Base-by-base conservation (phyloP, 78 protist species). In the Speleostelium caveatum region DNA sequence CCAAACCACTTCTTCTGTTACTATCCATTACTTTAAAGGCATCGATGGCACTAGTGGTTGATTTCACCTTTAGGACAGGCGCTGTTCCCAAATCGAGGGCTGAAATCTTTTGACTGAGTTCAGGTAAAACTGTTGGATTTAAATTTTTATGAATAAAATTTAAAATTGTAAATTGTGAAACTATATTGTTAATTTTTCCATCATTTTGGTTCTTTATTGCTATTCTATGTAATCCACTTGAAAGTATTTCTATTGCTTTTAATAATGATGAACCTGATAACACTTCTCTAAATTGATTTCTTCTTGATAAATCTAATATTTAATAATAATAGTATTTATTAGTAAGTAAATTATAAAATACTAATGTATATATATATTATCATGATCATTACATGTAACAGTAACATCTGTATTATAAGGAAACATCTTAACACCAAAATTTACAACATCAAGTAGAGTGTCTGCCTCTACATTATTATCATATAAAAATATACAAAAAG, bases 341-440 rank as follows among this genome's bases (percentile, higher is more conserved):
- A 62, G 3, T 65, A 28, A 65, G 7, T 65, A 56, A 14, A 26
- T 33, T 3, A 51, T 19, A 12, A 33, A 19, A 33, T 28, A 3
- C 32, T 41, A 6, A 4, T 3, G 45, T 14, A 7, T n/a, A 7
- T 30, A 7, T 7, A 4, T 14, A 49, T 22, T 32, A 42, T 16
- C 22, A 17, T 49, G 4, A 49, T 51, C n/a, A 72, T 26, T 59
- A 83, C 89, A 83, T 17, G 74, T 83, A 38, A 83, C 62, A 49
- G 74, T 58, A 38, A 83, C 89, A 61, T 83, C 89, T 28, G 62
- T 26, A 17, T 19, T 33, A 58, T 83, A 62, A 36, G 63, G 63
- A 71, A 83, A 83, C 75, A 83, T 60, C 71, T 65, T 59, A 6
- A 71, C 75, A 71, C 89, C 89, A 59, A 71, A 62, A 26, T 83